Conservation (phyloP, 345 rosid genomes). For the Eucalyptus camaldulensis region DNA sequence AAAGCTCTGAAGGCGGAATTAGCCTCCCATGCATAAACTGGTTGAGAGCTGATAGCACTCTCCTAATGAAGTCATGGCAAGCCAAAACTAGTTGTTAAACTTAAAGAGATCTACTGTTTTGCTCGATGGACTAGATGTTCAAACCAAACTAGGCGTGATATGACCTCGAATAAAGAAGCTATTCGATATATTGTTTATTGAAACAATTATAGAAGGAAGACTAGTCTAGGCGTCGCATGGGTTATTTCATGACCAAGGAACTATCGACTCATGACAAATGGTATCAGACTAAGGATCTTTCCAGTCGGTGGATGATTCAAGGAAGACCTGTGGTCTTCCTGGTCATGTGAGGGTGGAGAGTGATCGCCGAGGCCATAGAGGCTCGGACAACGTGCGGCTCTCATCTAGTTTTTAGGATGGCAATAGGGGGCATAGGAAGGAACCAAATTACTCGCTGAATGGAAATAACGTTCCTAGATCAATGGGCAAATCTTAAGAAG, state of each 20-base stretch:
- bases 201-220: rapidly evolving
- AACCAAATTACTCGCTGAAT: rapidly evolving
- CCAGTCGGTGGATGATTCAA: too few relatives aligned
- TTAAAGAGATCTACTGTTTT: rapidly evolving
- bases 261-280: too few relatives aligned
- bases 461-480: rapidly evolving
- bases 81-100: too few relatives aligned
- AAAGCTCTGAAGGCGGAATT: rapidly evolving
- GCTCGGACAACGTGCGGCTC: rapidly evolving
- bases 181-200: rapidly evolving
- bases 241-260: rapidly evolving
- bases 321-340: rapidly evolving
- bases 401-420: too few relatives aligned
- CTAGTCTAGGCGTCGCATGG: rapidly evolving
- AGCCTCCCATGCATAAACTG: rapidly evolving
- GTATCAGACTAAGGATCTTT: too few relatives aligned
- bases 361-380: rapidly evolving
- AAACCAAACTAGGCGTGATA: rapidly evolving
- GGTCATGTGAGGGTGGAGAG: rapidly evolving
- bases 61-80: rapidly evolving
- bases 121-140: rapidly evolving
- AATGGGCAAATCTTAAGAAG: too few relatives aligned
- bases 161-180: rapidly evolving
- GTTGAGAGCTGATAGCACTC: rapidly evolving
- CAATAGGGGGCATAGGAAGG: too few relatives aligned